Percentiles rank a stretch among this genome's conserved stretches.
phyloP scores from a whole-genome alignment of 345 rosid genomes.

The Populus euphratica region DNA sequence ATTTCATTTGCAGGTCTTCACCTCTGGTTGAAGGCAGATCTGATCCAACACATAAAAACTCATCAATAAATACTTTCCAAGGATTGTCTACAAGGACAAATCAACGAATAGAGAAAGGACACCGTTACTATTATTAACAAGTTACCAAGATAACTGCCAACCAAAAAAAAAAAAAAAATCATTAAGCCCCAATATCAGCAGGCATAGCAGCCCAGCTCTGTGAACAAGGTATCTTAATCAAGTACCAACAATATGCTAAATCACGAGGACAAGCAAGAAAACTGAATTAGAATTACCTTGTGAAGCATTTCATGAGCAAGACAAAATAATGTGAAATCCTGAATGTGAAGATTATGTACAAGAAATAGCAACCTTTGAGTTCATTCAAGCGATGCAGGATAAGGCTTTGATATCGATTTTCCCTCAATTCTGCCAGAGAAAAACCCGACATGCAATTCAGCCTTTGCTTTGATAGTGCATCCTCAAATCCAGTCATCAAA shows the following conservation, averaged over 20 bases:
- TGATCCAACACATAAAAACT: conserved; percentile 36
- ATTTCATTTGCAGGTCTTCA: conserved; percentile 85
- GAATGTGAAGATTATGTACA: conserved; percentile 2
- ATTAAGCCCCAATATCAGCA: background rate
- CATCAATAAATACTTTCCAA: conserved; percentile 12
- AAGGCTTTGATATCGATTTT: conserved; percentile 53
- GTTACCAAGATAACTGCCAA: background rate
- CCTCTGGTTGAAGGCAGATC: conserved; percentile 90
- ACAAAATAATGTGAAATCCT: background rate
- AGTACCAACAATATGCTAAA: background rate
- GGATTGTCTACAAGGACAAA: background rate
- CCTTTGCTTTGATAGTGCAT: conserved; percentile 69
- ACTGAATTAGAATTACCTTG: background rate
- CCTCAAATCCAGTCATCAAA: conserved; percentile 75
- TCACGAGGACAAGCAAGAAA: background rate
- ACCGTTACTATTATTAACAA: background rate
- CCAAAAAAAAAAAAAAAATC: background rate
- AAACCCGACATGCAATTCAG: conserved; percentile 51
- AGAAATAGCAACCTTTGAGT: conserved; percentile 67
- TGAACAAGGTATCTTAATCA: background rate
- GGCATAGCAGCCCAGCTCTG: background rate
- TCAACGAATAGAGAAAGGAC: background rate
- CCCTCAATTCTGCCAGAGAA: conserved; percentile 46
- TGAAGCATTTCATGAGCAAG: background rate
- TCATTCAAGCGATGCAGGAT: conserved; percentile 66